Evolutionary conservation across 2,329 filamentous ascomycete species (phyloP), one percentile per base, ranked within the genome.

Genomic region (Ophiosphaerella korrae): DNA sequence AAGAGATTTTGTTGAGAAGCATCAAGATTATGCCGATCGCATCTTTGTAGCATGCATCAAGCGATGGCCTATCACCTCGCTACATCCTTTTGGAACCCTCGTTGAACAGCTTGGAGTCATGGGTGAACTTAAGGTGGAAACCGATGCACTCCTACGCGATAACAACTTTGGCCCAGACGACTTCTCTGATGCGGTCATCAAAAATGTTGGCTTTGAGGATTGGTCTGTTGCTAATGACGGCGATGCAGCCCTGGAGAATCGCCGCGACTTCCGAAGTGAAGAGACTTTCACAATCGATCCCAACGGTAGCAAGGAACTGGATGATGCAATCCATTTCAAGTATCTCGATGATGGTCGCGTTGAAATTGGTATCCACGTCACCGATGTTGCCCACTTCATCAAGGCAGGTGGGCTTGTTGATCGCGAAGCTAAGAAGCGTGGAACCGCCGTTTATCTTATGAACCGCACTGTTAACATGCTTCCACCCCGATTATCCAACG

Each of bases 1-100:
- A 16, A 88, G 92, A 32, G 94, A 97, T 77, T 99, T 99, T 67
- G 94, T 99, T 24, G 94, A 99, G 80, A 96, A 94, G 76, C 94
- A 99, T 74, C 91, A 96, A 74, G 91, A 97, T 26, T 99, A 97
- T 67, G 92, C 93, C 50, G 95, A 96, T 77, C 89, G 92, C 67
- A 99, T 99, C 67, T 99, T 99, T 62, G 94, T 99, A 63, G 94
- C 94, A 41, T 97, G 92, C 79, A 99, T 99, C 77, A 99, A 99
- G 84, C 87, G 94, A 70, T 99, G 94, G 94, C 94, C 94, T 57
- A 99, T 99, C 68, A 99, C 94, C 24, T 99, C 94, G n/a, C 85
- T 99, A 48, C 94, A 99, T 78, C 94, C 94, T 29, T 99, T 99
- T 68, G 94, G 94, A 71, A 99, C 94, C 7, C 86, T 99, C 40